Evolutionary conservation across 306 rosid species (phyloP).

Genomic region (Alnus rubra): DNA sequence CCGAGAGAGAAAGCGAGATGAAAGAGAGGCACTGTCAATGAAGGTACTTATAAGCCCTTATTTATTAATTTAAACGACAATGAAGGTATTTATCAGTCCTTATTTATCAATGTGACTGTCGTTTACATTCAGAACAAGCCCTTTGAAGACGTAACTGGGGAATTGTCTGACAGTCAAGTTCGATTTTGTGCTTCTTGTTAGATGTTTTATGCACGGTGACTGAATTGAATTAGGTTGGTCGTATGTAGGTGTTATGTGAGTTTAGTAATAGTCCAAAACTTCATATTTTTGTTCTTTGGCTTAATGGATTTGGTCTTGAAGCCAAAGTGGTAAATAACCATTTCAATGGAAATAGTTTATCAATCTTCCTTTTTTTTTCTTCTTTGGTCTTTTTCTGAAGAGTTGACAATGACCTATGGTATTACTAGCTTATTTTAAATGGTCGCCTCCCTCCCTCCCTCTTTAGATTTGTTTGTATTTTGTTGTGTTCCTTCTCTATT

Average conservation of each 20-base stretch:
- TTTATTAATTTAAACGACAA: slow-evolving; percentile 12
- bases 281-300: background rate
- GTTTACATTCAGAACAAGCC: background rate
- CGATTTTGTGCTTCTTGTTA: background rate
- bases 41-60: slow-evolving; percentile 56
- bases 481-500: background rate
- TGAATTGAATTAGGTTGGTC: background rate
- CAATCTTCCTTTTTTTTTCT: too few species aligned
- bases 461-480: too few species aligned
- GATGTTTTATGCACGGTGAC: background rate
- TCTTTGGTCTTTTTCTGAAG: background rate
- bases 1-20: slow-evolving; percentile 93
- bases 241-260: background rate
- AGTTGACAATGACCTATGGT: background rate
- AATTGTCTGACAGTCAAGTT: background rate
- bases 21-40: slow-evolving; percentile 54
- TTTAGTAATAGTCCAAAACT: background rate
- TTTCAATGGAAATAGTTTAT: too few species aligned
- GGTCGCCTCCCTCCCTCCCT: too few species aligned
- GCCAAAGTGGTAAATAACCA: background rate
- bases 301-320: background rate
- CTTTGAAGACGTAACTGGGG: slow-evolving; percentile 8
- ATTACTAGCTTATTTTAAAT: background rate
- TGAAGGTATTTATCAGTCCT: slow-evolving; percentile 59
- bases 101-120: slow-evolving; percentile 1